These are phyloP conservation scores for Oropetium thomaeum DNA, from an alignment of 176 grass and related monocot genomes.

Conservation along the genomic window DNA sequence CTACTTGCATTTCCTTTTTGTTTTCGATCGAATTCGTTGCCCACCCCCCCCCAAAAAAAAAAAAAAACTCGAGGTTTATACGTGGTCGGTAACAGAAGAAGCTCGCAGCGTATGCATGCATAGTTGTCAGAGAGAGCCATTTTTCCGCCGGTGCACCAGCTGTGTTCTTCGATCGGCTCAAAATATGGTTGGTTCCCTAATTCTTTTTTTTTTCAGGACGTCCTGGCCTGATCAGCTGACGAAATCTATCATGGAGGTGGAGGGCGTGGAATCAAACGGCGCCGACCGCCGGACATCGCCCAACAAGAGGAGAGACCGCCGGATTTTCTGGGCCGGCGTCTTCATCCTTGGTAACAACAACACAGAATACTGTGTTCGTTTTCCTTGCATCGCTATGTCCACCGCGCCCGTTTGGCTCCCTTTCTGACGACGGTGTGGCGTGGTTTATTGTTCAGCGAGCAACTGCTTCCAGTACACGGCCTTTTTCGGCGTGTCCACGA, in stretches of 20 bases:
- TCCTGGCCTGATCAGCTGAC: background rate
- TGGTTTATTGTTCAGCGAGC: conserved; percentile 13
- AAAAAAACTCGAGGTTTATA: background rate
- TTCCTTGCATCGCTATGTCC: background rate
- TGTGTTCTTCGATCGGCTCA: background rate
- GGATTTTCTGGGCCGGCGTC: conserved; percentile 25
- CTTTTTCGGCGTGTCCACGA: conserved; percentile 42
- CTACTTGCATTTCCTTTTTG: background rate
- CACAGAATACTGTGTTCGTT: background rate
- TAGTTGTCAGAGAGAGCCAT: no score
- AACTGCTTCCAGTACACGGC: conserved; percentile 29
- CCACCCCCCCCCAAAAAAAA: no score
- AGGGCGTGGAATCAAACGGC: conserved; percentile 33
- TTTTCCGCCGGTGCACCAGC: no score
- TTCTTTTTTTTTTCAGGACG: no score
- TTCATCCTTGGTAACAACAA: conserved; percentile 29
- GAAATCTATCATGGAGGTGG: conserved; percentile 49
- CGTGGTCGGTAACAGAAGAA: background rate
- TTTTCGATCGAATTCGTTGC: background rate
- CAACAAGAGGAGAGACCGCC: conserved; percentile 23
- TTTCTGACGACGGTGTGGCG: background rate
- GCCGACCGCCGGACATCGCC: conserved; percentile 15
- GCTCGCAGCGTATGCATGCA: background rate
- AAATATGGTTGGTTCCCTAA: background rate
- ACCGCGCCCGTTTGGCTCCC: background rate